A percentile compares a stretch with the other conserved stretches of the same genome.
Evolutionary conservation across 129 eudicot genomes (phyloP).

Genomic region (Gnaphalium uliginosum): DNA sequence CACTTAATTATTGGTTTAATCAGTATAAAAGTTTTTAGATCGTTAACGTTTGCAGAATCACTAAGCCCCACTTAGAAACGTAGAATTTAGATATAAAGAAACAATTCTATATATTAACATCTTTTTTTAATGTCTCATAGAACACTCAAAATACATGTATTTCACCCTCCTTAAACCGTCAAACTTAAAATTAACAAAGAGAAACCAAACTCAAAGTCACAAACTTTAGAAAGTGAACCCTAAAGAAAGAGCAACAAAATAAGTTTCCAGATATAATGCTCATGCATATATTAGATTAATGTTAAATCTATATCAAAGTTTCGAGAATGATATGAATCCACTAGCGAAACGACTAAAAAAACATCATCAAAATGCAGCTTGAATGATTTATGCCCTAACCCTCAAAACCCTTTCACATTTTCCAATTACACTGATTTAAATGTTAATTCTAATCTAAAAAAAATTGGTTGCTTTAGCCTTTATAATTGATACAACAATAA

Average conservation of each 20-base stretch:
- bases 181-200: not conserved
- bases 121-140: not conserved
- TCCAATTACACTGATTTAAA: not conserved
- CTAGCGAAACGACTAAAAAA: slow-evolving; percentile 14
- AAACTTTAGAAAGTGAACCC: slow-evolving; percentile 11
- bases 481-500: slow-evolving; percentile 9
- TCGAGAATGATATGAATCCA: slow-evolving; percentile 18
- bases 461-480: slow-evolving; percentile 1
- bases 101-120: not conserved
- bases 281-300: slow-evolving; percentile 4
- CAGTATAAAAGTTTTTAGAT: not conserved
- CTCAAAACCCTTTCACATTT: not conserved
- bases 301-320: slow-evolving; percentile 12
- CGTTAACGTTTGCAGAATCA: not conserved
- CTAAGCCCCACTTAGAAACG: not conserved
- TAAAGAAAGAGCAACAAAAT: not conserved
- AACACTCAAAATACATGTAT: slow-evolving; percentile 8
- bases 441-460: not conserved
- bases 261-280: slow-evolving; percentile 4
- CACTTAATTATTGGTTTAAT: not conserved
- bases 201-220: not conserved
- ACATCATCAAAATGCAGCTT: not conserved
- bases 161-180: not conserved
- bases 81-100: not conserved
- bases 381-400: not conserved